phyloP scores from a whole-genome alignment of 2,329 filamentous ascomycete species.

The Trichoderma semiorbis region DNA sequence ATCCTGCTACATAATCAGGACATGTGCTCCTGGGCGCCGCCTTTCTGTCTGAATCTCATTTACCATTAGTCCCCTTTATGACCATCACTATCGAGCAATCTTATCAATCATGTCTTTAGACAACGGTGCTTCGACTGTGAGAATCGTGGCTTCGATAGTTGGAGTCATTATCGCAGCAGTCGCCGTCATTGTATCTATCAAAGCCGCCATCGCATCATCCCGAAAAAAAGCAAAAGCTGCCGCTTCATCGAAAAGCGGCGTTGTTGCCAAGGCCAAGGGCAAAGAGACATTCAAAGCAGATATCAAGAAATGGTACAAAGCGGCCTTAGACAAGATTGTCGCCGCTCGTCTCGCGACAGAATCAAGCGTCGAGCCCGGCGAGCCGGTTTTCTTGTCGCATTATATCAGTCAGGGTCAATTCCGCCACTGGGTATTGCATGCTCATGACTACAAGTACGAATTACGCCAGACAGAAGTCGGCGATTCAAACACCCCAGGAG shows the following conservation, averaged over 20 bases:
- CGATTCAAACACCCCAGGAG: neutral
- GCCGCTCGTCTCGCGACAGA: neutral
- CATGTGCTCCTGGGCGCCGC: too few relatives aligned
- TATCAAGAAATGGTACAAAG: neutral
- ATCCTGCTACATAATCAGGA: neutral
- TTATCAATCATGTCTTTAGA: neutral
- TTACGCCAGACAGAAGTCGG: neutral
- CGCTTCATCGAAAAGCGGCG: neutral
- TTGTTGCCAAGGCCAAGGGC: neutral
- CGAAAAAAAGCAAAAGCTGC: too few relatives aligned
- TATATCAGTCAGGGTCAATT: neutral
- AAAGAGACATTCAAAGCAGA: neutral
- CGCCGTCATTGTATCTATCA: neutral
- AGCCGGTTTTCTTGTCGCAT: neutral
- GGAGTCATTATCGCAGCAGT: neutral
- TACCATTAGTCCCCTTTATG: neutral
- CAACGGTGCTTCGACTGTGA: neutral
- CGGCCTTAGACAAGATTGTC: neutral
- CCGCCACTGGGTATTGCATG: neutral
- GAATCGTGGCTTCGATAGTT: neutral
- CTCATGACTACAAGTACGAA: neutral
- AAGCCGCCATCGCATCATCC: neutral
- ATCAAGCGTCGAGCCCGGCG: neutral
- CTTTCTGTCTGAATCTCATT: neutral
- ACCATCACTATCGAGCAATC: neutral